phyloP scores from a whole-genome alignment of 1,284 basidiomycete genomes.

The Wallemia hederae region DNA sequence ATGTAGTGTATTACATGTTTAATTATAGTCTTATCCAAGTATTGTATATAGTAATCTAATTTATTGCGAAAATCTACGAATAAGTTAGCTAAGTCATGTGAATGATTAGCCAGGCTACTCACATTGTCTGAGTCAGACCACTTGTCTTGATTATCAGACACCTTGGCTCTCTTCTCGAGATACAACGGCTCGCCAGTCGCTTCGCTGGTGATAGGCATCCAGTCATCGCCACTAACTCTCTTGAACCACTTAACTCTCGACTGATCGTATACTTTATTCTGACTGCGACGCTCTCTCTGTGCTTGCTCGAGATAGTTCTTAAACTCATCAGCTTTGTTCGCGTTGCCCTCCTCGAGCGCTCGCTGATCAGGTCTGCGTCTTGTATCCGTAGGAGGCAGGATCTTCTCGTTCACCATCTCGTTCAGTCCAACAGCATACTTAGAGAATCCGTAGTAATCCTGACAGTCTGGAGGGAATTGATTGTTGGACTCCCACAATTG shows the following conservation, averaged over 20 bases:
- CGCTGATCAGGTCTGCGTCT: constrained; percentile 57
- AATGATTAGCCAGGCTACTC: background rate
- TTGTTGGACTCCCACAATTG: constrained; percentile 9
- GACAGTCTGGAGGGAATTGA: constrained; percentile 26
- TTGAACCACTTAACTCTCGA: background rate
- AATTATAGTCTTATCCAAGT: background rate
- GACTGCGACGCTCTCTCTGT: constrained; percentile 16
- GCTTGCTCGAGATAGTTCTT: constrained; percentile 41
- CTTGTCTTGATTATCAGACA: background rate
- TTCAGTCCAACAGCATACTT: constrained; percentile 49
- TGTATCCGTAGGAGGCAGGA: constrained; percentile 56
- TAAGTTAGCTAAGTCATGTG: background rate
- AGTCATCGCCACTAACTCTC: background rate
- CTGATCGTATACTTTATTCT: background rate
- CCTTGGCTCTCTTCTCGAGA: background rate
- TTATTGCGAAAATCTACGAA: background rate
- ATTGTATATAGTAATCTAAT: background rate
- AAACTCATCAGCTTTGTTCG: constrained; percentile 42
- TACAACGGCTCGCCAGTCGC: background rate
- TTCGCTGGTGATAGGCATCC: background rate
- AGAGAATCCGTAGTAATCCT: constrained; percentile 55
- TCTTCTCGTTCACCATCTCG: constrained; percentile 34
- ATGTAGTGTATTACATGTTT: background rate
- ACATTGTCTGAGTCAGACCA: background rate
- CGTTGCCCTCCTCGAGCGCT: constrained; percentile 50